phyloP scores from a whole-genome alignment of 2,329 filamentous ascomycete genomes.

The Hypoxylon sp. region DNA sequence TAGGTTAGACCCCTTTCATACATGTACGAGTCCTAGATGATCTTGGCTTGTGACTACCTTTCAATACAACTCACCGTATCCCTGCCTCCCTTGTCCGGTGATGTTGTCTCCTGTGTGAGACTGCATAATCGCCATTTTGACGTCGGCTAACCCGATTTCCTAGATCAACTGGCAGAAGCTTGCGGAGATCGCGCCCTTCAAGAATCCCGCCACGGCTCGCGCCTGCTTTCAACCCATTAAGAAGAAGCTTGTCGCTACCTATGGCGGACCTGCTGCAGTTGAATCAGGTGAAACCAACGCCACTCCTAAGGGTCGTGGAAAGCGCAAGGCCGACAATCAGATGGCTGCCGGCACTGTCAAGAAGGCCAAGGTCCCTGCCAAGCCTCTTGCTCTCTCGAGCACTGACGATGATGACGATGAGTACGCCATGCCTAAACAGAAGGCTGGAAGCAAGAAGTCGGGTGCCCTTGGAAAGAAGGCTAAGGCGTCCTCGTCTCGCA shows the following conservation, averaged over 20 bases:
- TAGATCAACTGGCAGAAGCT: conserved; percentile 44
- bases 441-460: conserved; percentile 8
- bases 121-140: too few species aligned
- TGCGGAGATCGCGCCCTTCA: conserved; percentile 36
- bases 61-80: not conserved
- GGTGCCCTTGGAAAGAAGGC: conserved; percentile 21
- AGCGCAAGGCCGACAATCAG: conserved; percentile 22
- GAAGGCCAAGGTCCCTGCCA: conserved; percentile 22
- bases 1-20: not conserved
- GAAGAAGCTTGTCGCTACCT: conserved; percentile 41
- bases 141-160: conserved; percentile 17
- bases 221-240: conserved; percentile 38
- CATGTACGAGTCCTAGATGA: not conserved
- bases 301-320: conserved; percentile 15
- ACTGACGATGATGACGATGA: conserved; percentile 21
- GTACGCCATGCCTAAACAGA: not conserved
- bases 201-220: conserved; percentile 33
- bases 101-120: not conserved
- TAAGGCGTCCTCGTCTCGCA: not conserved
- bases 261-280: not conserved
- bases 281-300: conserved; percentile 6
- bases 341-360: conserved; percentile 25
- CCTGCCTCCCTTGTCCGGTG: not conserved
- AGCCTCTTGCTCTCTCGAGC: not conserved
- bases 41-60: not conserved